Base-by-base conservation (phyloP, 176 grass and related monocot species). In the Aegilops longissima region DNA sequence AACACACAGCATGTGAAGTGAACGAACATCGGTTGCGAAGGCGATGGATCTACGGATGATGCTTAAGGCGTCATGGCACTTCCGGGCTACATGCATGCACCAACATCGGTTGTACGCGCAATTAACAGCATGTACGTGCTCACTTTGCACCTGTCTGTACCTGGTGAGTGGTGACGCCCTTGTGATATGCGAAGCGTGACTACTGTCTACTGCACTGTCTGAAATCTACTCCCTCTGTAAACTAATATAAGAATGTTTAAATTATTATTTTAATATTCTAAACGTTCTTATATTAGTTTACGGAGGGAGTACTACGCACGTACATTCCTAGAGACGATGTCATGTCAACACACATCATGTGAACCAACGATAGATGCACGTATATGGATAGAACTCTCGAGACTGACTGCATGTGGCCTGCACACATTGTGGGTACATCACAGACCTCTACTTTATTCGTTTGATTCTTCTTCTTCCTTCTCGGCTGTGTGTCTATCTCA, bases 311-410 rank as follows among this genome's bases (percentile, higher is more conserved):
- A n/a, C 24, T 4, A 51, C 4, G 42, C 3, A 44, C 8, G 47
- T 17, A 70, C 18, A 70, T 5, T 21, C 33, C 4, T 42, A 72
- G 9, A 21, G 9, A n/a, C 17, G 20, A 36, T 77, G 29, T 8
- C 33, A 35, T 77, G 84, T 86, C 76, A 70, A 79, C 17, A 27
- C 24, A 12, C 9, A 86, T 47, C 84, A 31, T 79, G 83, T 78
- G 62, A 69, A 27, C 27, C 27, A 27, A 24, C 31, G 35, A 33
- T 47, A 61, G 12, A 84, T 23, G 35, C 69, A 12, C 35, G 6
- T 2, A 12, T 5, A 40, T 40, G 5, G 4, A 40, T 16, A 51
- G 10, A 72, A 5, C 36, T 73, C 21, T 44, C 0, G 16, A 25
- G 20, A 45, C n/a, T 44, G 4, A 18, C 16, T 36, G 12, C 39